Evolutionary conservation across 1,284 basidiomycete genomes (phyloP), one percentile per base, ranked within the genome.

Genomic region (Fomitiporia mediterranea): DNA sequence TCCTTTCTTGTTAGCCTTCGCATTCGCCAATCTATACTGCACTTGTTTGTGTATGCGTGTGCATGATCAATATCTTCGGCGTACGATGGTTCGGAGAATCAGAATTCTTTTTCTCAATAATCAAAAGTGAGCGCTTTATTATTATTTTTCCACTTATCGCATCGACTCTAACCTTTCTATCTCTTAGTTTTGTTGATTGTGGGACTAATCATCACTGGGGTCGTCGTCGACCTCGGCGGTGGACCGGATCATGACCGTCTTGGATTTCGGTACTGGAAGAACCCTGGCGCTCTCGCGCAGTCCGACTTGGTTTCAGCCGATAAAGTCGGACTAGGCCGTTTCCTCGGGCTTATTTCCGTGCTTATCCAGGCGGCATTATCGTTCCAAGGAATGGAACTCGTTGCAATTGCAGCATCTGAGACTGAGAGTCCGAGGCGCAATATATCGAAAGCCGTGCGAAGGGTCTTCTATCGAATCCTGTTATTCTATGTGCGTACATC

Each of bases 281-380:
- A 85, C 63, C 84, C 86, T 4, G 87, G 86, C n/a, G 75, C 85
- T 2, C 66, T 89, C 53, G 71, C 68, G 15, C 65, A 75, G 28
- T 72, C 76, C 6, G 74, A 74, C 17, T 68, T 82, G 40, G 75
- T 77, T 47, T 34, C 59, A 54, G 69, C 69, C 3, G 76, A 74
- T 38, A 62, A 67, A 53, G 58, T 71, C 37, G 64, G 67, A 52
- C 70, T 74, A 1, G 84, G 85, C 62, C 75, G 81, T 19, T 91
- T 86, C 74, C 74, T 91, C 21, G 87, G 76, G 15, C 79, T 91
- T 64, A 70, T 89, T 52, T 75, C 72, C 55, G 82, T 84, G 23
- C 69, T 91, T 46, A 80, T 90, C 19, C 86, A 90, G 66, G 89
- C 91, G 9, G 86, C 84, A 1, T 94, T 91, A 75, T 90, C 88